Conservation (phyloP, 805 yeast genomes). For the Saccharomycopsis javanensis region DNA sequence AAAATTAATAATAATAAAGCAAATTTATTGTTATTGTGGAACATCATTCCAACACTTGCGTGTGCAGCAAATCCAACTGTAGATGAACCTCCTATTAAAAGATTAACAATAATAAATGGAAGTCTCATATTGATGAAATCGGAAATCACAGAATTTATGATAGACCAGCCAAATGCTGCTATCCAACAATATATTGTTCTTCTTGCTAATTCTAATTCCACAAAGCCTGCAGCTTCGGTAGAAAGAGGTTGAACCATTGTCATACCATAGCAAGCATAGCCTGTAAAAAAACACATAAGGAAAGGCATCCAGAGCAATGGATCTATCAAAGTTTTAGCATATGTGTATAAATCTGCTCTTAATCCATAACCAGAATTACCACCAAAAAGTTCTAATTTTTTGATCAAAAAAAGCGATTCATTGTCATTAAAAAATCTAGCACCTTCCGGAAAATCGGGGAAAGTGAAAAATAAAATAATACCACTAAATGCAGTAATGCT, state of each 20-base stretch:
- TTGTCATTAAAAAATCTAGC: conserved; percentile 41
- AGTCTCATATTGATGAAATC: conserved; percentile 1
- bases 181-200: conserved; percentile 34
- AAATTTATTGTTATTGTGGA: not conserved
- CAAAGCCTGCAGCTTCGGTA: conserved; percentile 36
- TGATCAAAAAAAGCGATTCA: conserved; percentile 45
- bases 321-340: conserved; percentile 28
- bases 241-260: conserved; percentile 63
- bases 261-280: conserved; percentile 50
- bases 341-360: conserved; percentile 35
- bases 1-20: not conserved
- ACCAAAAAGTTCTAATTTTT: conserved; percentile 47
- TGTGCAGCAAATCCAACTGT: not conserved
- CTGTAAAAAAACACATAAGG: conserved; percentile 22
- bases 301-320: conserved; percentile 12
- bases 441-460: conserved; percentile 67
- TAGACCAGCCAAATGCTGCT: conserved; percentile 8
- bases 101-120: conserved; percentile 6
- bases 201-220: conserved; percentile 63
- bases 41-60: not conserved
- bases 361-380: conserved; percentile 41
- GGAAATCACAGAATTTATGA: not conserved
- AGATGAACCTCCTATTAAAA: not conserved
- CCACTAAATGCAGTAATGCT: conserved; percentile 26
- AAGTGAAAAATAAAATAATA: conserved; percentile 33